phyloP scores from a whole-genome alignment of 2,329 filamentous ascomycete genomes.

The Aspergillus latus region DNA sequence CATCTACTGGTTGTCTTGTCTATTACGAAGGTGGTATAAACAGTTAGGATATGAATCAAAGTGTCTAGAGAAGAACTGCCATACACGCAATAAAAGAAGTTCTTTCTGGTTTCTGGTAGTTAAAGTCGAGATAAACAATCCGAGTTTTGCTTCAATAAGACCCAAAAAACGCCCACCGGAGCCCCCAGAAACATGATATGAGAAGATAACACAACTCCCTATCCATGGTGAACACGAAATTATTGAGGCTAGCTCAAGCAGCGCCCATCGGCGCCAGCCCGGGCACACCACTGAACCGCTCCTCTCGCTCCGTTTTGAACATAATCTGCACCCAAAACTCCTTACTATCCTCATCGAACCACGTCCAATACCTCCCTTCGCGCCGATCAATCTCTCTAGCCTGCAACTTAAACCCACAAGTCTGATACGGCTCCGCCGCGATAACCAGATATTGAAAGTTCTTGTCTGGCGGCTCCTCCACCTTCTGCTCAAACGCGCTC shows the following conservation, averaged over 20 bases:
- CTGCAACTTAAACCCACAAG: conserved; percentile 93
- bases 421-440: conserved; percentile 97
- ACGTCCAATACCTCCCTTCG: conserved; percentile 85
- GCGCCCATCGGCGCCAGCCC: conserved; percentile 56
- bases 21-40: conserved; percentile 9
- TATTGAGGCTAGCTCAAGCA: conserved; percentile 17
- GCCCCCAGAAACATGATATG: conserved; percentile 20
- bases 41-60: conserved; percentile 1
- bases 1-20: conserved; percentile 19
- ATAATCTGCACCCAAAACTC: conserved; percentile 98
- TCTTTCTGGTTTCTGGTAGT: neutral
- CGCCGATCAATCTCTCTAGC: conserved; percentile 87
- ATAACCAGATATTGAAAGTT: conserved; percentile 93
- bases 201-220: neutral
- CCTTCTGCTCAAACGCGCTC: conserved; percentile 93
- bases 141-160: conserved; percentile 10
- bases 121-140: neutral
- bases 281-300: conserved; percentile 71
- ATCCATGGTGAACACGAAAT: neutral
- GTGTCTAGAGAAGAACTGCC: neutral
- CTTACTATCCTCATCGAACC: conserved; percentile 93
- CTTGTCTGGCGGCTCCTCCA: conserved; percentile 89
- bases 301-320: conserved; percentile 97
- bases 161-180: conserved; percentile 6
- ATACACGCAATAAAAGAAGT: neutral